Base-by-base conservation (phyloP, 371 early-diverging fungal species). In the Gilbertella persicaria region DNA sequence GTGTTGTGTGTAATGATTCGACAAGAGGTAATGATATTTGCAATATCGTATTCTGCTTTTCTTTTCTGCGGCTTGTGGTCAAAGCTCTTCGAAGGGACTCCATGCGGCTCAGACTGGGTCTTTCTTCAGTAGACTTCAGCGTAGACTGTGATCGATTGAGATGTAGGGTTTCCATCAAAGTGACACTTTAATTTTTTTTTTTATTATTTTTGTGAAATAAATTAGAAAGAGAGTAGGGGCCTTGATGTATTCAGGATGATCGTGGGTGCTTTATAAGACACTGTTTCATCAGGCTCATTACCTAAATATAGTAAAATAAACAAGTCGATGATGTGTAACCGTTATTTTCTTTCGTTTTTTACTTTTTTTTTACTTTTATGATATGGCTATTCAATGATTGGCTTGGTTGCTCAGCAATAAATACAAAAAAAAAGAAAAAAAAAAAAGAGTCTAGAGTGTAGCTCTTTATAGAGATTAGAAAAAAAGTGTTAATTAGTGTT, bases 21-120 rank as follows among this genome's bases (percentile, higher is more conserved):
- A 54, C n/a, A 24, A 52, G 49, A 17, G 63, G 50, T 23, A 58
- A 35, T 17, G 63, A 57, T 5, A 62, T 62, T 17, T 46, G 40
- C 0, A 62, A 30, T 1, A 52, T 50, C 4, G 59, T 41, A 6
- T 33, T 8, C 28, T 16, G 13, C 33, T 38, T 17, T 40, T 33
- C 14, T 62, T 62, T 38, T n/a, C 42, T 24, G 9, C 54, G 41
- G 16, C 24, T 50, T 2, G 63, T 62, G 1, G 63, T 62, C 12
- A 62, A 36, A 17, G 63, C 63, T 50, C 63, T 48, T 20, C 50
- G 25, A 26, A 62, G 39, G 1, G 53, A 24, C 23, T 57, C 45
- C 41, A 62, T 62, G 3, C 58, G 39, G 23, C 53, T 53, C 13
- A 30, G 14, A 8, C 37, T 48, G 13, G 19, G n/a, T 14, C 5